Evolutionary conservation across 805 yeast species (phyloP).

Genomic region (Ogataea haglerorum): DNA sequence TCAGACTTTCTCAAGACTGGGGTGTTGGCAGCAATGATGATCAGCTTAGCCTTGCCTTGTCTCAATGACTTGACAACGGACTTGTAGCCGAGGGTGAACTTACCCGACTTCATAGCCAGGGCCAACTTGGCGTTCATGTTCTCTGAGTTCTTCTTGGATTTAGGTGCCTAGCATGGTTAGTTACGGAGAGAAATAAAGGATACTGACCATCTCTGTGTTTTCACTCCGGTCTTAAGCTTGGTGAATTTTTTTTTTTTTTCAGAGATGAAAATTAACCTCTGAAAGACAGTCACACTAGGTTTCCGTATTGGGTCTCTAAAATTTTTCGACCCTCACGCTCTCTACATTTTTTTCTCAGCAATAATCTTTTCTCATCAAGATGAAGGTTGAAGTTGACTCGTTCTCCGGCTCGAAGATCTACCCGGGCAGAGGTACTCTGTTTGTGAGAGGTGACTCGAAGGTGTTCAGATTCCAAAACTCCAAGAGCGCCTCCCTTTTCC

Average conservation of each 20-base stretch:
- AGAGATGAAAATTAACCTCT: neutral
- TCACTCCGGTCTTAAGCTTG: constrained; percentile 85
- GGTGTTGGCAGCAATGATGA: constrained; percentile 98
- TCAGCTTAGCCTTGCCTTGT: constrained; percentile 98
- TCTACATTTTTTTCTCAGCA: constrained; percentile 8
- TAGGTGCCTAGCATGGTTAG: constrained; percentile 75
- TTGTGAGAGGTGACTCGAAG: constrained; percentile 99
- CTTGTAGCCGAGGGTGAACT: constrained; percentile 99
- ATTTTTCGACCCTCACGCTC: constrained; percentile 10
- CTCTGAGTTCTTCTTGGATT: constrained; percentile 81
- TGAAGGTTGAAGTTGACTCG: constrained; percentile 99
- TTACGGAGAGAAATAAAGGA: constrained; percentile 51
- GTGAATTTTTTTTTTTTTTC: constrained; percentile 4
- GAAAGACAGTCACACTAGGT: constrained; percentile 7
- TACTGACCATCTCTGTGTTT: constrained; percentile 99
- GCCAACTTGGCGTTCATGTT: constrained; percentile 98
- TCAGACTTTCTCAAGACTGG: constrained; percentile 99
- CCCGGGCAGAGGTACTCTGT: constrained; percentile 99
- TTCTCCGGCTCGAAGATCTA: constrained; percentile 99
- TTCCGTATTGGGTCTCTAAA: constrained; percentile 2
- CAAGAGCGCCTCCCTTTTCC: constrained; percentile 96
- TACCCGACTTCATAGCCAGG: constrained; percentile 98
- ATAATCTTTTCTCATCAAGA: constrained; percentile 37
- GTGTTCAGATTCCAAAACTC: constrained; percentile 98
- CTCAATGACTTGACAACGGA: constrained; percentile 97